Percentiles rank a stretch among this genome's conserved stretches.
These are phyloP conservation scores for Turnera subulata DNA, from an alignment of 345 rosid genomes.

Conservation along the genomic window DNA sequence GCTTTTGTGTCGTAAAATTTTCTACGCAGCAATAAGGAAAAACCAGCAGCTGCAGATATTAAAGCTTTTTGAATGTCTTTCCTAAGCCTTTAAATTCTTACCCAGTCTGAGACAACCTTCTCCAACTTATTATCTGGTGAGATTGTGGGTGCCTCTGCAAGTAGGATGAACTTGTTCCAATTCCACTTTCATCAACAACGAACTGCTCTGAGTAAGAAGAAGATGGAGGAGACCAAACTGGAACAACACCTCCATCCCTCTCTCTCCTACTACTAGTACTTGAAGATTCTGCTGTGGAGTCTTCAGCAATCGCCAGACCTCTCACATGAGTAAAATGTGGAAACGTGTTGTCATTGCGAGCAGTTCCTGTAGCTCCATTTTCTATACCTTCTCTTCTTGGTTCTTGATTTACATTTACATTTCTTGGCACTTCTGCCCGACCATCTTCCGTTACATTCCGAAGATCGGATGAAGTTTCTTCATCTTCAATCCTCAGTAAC, in stretches of 20 bases:
- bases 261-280: conserved; percentile 72
- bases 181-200: conserved; percentile 68
- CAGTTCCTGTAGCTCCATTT: conserved; percentile 32
- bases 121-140: conserved; percentile 79
- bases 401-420: conserved; percentile 48
- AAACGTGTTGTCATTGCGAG: conserved; percentile 26
- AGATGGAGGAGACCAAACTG: conserved; percentile 84
- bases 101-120: conserved; percentile 83
- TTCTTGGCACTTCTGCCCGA: conserved; percentile 89
- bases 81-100: conserved; percentile 11
- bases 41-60: background rate
- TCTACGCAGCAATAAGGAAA: background rate
- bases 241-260: conserved; percentile 83
- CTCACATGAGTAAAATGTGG: conserved; percentile 39
- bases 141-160: conserved; percentile 79
- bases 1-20: background rate
- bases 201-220: conserved; percentile 76
- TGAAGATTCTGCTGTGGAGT: conserved; percentile 89
- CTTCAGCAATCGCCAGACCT: conserved; percentile 56
- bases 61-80: background rate
- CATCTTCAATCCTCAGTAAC: conserved; percentile 64
- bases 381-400: conserved; percentile 40
- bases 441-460: conserved; percentile 47
- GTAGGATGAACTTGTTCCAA: conserved; percentile 64
- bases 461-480: conserved; percentile 59